phyloP scores from a whole-genome alignment of 192 early-diverging fungal genomes.

The Backusella tarrabulga region DNA sequence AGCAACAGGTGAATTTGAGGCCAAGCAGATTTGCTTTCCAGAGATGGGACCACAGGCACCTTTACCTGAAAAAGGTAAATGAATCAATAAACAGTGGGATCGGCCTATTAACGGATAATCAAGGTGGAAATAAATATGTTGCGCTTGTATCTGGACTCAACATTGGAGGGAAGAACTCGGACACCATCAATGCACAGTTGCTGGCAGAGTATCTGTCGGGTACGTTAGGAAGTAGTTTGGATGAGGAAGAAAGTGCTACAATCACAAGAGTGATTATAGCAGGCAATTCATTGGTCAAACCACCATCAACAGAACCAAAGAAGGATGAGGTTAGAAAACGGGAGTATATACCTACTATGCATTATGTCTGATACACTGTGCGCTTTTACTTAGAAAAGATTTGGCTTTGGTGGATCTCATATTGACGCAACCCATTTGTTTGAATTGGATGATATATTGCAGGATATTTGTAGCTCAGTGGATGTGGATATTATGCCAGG shows the following conservation, averaged over 20 bases:
- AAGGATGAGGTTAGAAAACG: conserved; percentile 31
- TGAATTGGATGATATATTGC: conserved; percentile 65
- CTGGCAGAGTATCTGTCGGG: conserved; percentile 81
- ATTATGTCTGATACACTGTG: background rate
- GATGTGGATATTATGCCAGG: conserved; percentile 85
- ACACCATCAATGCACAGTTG: conserved; percentile 64
- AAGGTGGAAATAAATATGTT: conserved; percentile 53
- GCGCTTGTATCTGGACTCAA: conserved; percentile 83
- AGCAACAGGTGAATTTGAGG: conserved; percentile 77
- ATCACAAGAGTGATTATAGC: conserved; percentile 77
- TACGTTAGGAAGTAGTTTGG: conserved; percentile 59
- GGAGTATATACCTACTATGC: background rate
- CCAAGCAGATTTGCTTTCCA: conserved; percentile 79
- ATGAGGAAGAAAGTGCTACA: conserved; percentile 51
- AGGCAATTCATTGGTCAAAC: conserved; percentile 65
- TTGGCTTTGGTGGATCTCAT: conserved; percentile 45
- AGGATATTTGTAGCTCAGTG: conserved; percentile 59
- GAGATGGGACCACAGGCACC: conserved; percentile 55
- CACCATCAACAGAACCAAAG: conserved; percentile 20
- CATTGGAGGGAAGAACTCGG: conserved; percentile 49
- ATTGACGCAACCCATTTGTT: conserved; percentile 50
- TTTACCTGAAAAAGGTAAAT: conserved; percentile 24
- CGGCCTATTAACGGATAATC: no score
- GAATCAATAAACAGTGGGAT: no score
- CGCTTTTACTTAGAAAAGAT: conserved; percentile 41